phyloP scores from a whole-genome alignment of 805 yeast genomes.

The Tetrapisispora pingtungensis region DNA sequence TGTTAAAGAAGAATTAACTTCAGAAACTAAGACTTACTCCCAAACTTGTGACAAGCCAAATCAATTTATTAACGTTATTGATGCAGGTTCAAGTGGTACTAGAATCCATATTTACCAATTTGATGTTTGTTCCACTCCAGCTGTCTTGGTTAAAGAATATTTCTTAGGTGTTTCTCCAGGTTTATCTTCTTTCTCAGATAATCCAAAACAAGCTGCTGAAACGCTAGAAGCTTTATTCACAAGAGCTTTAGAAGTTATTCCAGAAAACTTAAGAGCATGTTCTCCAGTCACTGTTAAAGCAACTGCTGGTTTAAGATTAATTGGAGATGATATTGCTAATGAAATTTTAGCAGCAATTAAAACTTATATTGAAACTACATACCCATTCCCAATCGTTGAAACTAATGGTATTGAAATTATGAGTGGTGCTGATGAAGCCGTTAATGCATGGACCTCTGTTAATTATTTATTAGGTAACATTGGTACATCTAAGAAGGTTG shows the following conservation, averaged over 20 bases:
- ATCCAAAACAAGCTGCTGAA: conserved; percentile 76
- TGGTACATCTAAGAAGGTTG: conserved; percentile 58
- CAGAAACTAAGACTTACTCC: neutral
- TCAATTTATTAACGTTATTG: conserved; percentile 85
- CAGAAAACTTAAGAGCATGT: conserved; percentile 60
- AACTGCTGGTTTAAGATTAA: conserved; percentile 86
- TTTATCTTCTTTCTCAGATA: conserved; percentile 72
- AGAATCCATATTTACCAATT: conserved; percentile 91
- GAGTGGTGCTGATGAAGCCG: conserved; percentile 97
- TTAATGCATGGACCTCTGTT: conserved; percentile 96
- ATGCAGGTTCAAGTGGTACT: conserved; percentile 97
- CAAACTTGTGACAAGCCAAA: conserved; percentile 33
- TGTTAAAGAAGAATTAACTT: conserved; percentile 10
- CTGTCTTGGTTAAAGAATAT: conserved; percentile 65
- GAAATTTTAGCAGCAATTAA: conserved; percentile 71
- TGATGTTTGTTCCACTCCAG: conserved; percentile 78
- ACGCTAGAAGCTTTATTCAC: conserved; percentile 77
- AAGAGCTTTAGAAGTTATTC: conserved; percentile 67
- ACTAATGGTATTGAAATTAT: conserved; percentile 84
- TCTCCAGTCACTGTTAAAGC: conserved; percentile 96
- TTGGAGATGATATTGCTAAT: conserved; percentile 66
- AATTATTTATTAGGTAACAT: conserved; percentile 90
- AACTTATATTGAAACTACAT: conserved; percentile 61
- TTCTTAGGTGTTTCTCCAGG: conserved; percentile 92
- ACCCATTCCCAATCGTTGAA: conserved; percentile 85